Evolutionary conservation across 495 filamentous ascomycete genomes (phyloP).

Genomic region (Hypoxylon perforatum): DNA sequence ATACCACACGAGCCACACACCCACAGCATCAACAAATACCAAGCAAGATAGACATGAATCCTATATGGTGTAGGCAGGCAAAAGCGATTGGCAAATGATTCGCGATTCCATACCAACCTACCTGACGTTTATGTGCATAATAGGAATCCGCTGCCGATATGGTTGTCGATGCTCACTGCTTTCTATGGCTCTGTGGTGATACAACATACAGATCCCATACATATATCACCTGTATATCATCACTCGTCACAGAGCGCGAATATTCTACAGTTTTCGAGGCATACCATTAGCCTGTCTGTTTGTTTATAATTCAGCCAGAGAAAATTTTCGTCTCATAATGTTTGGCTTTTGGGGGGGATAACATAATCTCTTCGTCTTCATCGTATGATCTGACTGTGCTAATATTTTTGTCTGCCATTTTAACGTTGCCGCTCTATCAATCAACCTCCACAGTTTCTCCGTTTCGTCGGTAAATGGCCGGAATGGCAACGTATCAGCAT

Average conservation of each 20-base stretch:
- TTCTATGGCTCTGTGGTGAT: not conserved
- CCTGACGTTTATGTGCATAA: constrained; percentile 17
- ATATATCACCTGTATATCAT: too few relatives aligned
- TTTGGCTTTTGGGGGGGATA: not conserved
- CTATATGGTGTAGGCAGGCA: not conserved
- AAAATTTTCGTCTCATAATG: constrained; percentile 21
- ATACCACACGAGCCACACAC: too few relatives aligned
- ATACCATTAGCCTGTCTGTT: not conserved
- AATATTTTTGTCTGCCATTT: not conserved
- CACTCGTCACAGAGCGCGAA: constrained; percentile 9
- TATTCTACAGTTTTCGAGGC: constrained; percentile 22
- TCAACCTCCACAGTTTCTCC: constrained; percentile 1
- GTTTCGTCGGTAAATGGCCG: constrained; percentile 13
- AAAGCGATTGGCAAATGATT: not conserved
- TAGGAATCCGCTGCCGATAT: constrained; percentile 35
- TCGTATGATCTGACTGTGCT: constrained; percentile 35
- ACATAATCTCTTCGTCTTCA: constrained; percentile 11
- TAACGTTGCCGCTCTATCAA: constrained; percentile 1
- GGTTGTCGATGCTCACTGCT: constrained; percentile 5
- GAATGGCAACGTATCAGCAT: constrained; percentile 11
- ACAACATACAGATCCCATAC: not conserved
- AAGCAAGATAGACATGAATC: not conserved
- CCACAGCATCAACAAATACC: too few relatives aligned
- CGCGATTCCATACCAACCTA: not conserved
- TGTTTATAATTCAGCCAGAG: constrained; percentile 1